Base-by-base conservation (phyloP, 805 yeast genomes). In the Pichia insulana region DNA sequence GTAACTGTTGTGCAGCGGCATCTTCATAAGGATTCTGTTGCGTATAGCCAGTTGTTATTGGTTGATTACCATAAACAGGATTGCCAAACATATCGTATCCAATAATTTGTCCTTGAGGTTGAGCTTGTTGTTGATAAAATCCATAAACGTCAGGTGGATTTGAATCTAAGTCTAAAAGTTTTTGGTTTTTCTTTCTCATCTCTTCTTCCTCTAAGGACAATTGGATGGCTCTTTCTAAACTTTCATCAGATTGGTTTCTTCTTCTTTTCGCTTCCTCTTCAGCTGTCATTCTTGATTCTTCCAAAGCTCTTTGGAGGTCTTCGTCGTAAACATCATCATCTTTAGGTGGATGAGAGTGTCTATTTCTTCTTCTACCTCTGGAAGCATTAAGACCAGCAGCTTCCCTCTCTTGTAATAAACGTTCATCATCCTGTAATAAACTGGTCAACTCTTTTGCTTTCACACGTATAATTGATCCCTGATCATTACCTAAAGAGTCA, bases 401-500 rank as follows among this genome's bases (percentile, higher is more conserved):
- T 28, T 68, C 70, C 46, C 97, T 70, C 58, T 83, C 96, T 44
- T 74, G 74, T 31, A 72, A 65, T 48, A 90, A 71, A 55, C 95
- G 71, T 53, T 86, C 96, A 47, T 83, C 89, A 58, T 90, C 95
- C 53, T 73, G 69, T 54, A 90, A 65, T 44, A 90, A 65, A n/a
- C 81, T 63, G 0, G 94, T 85, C 58, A 90, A 70, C 52, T 86
- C 96, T 57, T 81, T 84, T 2, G 97, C 96, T 64, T 89, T 86
- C 34, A 86, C 87, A 46, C 98, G 74, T 44, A 83, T 82, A 41
- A 86, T 76, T 8, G 83, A 83, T 18, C 98, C 97, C 55, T 86
- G 94, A 62, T 90, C 98, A 25, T 70, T 66, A 37, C 85, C 88
- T 16, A 68, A 57, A 38, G 84, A 90, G 59, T 90, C 96, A 32